phyloP scores from a whole-genome alignment of 768 basidiomycete species.

The Suillus alpinus region DNA sequence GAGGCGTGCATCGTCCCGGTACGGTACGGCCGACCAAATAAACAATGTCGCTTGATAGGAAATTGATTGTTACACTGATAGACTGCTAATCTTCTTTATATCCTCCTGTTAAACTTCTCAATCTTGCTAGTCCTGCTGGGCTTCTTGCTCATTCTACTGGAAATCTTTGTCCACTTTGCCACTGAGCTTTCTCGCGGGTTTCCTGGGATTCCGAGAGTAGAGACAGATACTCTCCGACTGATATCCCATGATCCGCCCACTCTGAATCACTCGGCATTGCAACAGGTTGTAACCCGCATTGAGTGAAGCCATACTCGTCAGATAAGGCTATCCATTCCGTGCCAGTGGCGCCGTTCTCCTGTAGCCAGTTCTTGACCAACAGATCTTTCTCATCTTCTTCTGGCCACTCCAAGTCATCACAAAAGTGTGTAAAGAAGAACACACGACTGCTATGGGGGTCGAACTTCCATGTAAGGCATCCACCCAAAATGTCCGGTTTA shows the following conservation, averaged over 20 bases:
- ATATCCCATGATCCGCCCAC: neutral
- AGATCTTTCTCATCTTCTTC: neutral
- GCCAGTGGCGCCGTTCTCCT: neutral
- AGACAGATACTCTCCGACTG: neutral
- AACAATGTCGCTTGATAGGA: neutral
- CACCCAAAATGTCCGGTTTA: neutral
- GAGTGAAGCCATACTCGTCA: neutral
- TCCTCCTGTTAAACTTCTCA: neutral
- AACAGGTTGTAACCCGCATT: neutral
- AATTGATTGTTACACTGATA: neutral
- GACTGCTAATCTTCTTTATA: neutral
- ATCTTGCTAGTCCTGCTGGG: neutral
- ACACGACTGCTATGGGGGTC: neutral
- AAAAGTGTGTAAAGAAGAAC: neutral
- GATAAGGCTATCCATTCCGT: neutral
- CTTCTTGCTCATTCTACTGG: neutral
- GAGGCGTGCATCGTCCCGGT: conserved; percentile 52
- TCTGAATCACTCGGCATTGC: neutral
- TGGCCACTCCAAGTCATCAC: neutral
- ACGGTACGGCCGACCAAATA: neutral
- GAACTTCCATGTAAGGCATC: neutral
- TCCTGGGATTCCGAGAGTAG: neutral
- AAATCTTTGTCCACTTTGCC: neutral
- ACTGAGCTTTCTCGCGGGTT: neutral
- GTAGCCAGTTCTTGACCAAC: neutral